Conservation (phyloP, 2,329 filamentous ascomycete species). For the Proliferodiscus dingleyae region DNA sequence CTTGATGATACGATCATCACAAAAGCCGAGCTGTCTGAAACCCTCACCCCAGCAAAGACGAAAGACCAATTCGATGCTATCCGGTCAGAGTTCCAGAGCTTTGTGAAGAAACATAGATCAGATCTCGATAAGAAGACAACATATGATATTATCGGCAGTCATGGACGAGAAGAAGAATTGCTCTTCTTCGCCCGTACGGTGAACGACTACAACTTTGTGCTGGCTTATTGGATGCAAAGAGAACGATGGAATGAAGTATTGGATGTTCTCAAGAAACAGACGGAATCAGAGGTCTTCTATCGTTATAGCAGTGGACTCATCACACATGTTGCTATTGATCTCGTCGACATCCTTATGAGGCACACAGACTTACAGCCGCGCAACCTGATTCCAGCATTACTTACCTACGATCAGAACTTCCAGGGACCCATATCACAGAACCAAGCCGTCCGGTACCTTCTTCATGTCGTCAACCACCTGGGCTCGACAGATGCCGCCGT, state of each 20-base stretch:
- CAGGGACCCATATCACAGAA: slow-evolving; percentile 68
- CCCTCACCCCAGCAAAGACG: slow-evolving; percentile 64
- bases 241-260: slow-evolving; percentile 88
- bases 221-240: slow-evolving; percentile 95
- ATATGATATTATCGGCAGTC: slow-evolving; percentile 93
- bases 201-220: slow-evolving; percentile 89
- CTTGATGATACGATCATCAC: slow-evolving; percentile 92
- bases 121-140: slow-evolving; percentile 89
- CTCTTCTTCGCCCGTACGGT: slow-evolving; percentile 84
- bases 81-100: slow-evolving; percentile 79
- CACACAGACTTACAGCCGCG: slow-evolving; percentile 80
- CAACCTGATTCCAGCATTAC: slow-evolving; percentile 83
- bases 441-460: slow-evolving; percentile 89
- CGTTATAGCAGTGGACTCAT: slow-evolving; percentile 96
- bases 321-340: slow-evolving; percentile 75
- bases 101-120: slow-evolving; percentile 75
- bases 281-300: slow-evolving; percentile 89
- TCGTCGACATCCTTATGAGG: slow-evolving; percentile 94
- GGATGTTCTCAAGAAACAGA: slow-evolving; percentile 87
- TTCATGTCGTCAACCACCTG: slow-evolving; percentile 86
- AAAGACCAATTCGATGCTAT: slow-evolving; percentile 66
- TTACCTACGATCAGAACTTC: slow-evolving; percentile 85
- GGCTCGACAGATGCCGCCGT: slow-evolving; percentile 78
- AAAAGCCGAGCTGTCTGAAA: slow-evolving; percentile 73
- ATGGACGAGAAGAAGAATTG: slow-evolving; percentile 88